Conservation (phyloP, 192 early-diverging fungal genomes). For the Pilaira anomala region DNA sequence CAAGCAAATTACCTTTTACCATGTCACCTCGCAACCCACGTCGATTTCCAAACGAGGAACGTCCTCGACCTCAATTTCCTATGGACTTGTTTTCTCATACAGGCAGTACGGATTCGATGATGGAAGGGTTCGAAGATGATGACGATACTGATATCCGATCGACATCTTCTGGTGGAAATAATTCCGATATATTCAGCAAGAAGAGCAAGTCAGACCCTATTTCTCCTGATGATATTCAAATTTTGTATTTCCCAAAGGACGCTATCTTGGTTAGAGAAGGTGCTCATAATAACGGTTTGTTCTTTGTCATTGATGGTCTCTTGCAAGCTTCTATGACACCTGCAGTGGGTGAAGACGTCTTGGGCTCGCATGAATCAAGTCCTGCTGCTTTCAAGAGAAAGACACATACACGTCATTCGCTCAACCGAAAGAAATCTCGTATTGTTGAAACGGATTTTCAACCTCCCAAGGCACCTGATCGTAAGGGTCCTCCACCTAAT, state of each 20-base stretch:
- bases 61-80: constrained; percentile 1
- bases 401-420: constrained; percentile 18
- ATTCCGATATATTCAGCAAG: constrained; percentile 14
- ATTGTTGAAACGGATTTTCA: not conserved
- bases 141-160: constrained; percentile 20
- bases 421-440: constrained; percentile 31
- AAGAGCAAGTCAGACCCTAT: not conserved
- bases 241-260: constrained; percentile 73
- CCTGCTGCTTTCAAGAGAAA: not conserved
- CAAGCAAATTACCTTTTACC: constrained; percentile 32
- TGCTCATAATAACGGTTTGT: constrained; percentile 79
- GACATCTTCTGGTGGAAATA: constrained; percentile 15
- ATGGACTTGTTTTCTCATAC: constrained; percentile 37
- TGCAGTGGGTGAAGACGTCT: constrained; percentile 15
- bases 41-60: constrained; percentile 56
- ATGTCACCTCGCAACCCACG: constrained; percentile 50
- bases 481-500: not conserved
- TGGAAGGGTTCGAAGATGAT: constrained; percentile 14
- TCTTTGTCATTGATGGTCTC: constrained; percentile 89
- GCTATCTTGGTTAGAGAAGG: constrained; percentile 78
- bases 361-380: not conserved
- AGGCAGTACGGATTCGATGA: constrained; percentile 6
- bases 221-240: constrained; percentile 60
- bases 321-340: constrained; percentile 65
- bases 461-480: not conserved